Percentiles rank a stretch among this genome's conserved stretches.
Evolutionary conservation across 331 rosid genomes (phyloP).

Genomic region (Saraca asoca): DNA sequence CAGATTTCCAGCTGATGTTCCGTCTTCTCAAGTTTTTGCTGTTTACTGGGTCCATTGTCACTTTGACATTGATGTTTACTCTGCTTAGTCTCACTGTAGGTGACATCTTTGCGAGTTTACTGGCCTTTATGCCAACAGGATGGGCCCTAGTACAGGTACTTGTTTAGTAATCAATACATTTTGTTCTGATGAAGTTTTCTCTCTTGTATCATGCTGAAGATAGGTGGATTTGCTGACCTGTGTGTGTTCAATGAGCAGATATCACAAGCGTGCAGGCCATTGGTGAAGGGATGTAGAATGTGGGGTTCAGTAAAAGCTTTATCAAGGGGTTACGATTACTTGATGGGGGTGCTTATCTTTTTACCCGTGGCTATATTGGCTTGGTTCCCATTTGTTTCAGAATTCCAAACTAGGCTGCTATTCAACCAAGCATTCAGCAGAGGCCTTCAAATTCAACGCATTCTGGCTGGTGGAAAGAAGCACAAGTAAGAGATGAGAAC

Average conservation of each 20-base stretch:
- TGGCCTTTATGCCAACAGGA: constrained; percentile 90
- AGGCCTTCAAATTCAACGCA: constrained; percentile 95
- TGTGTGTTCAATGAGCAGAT: constrained; percentile 55
- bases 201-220: no score
- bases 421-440: constrained; percentile 98
- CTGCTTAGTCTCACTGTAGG: constrained; percentile 68
- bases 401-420: constrained; percentile 88
- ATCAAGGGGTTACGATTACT: constrained; percentile 82
- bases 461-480: constrained; percentile 94
- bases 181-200: no score
- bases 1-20: constrained; percentile 96
- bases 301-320: constrained; percentile 94
- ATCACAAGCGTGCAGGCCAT: constrained; percentile 74
- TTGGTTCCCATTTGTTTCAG: constrained; percentile 96
- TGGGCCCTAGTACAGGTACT: constrained; percentile 89
- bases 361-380: constrained; percentile 83
- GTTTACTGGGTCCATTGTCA: constrained; percentile 63
- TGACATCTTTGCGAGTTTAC: constrained; percentile 76
- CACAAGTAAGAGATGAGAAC: constrained; percentile 47
- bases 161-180: constrained; percentile 4
- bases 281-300: constrained; percentile 72
- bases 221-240: constrained; percentile 24
- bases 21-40: constrained; percentile 81
- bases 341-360: constrained; percentile 76
- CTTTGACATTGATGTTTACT: constrained; percentile 58